These are phyloP conservation scores for Calonectria pauciramosa DNA, from an alignment of 2,329 filamentous ascomycete genomes.

Conservation along the genomic window DNA sequence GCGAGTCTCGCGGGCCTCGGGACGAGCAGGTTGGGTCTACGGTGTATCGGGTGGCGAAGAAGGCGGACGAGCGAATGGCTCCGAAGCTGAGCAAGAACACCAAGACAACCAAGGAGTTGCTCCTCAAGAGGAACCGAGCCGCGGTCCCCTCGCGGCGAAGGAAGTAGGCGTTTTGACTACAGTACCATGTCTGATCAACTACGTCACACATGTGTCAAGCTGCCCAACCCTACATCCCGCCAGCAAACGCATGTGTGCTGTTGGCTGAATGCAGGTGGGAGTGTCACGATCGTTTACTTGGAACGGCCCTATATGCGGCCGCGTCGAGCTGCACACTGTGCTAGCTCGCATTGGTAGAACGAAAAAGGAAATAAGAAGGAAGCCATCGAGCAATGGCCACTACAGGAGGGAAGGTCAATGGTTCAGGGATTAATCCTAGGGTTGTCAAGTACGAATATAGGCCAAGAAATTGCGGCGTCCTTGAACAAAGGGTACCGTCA, in stretches of 20 bases:
- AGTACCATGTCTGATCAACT: neutral
- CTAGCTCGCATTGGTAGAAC: neutral
- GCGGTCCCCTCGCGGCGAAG: conserved; percentile 49
- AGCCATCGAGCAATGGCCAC: neutral
- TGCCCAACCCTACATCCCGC: neutral
- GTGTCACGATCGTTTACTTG: neutral
- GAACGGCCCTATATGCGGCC: neutral
- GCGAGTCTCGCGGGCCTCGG: conserved; percentile 54
- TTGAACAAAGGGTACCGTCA: neutral
- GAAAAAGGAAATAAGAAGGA: neutral
- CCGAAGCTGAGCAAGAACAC: conserved; percentile 62
- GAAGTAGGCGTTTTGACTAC: conserved; percentile 18
- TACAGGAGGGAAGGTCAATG: neutral
- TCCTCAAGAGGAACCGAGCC: conserved; percentile 61
- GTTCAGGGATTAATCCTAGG: neutral
- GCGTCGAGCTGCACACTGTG: neutral
- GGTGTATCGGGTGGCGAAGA: conserved; percentile 64
- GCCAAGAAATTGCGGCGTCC: neutral
- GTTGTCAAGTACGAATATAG: neutral
- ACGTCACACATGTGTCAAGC: neutral
- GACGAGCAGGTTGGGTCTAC: conserved; percentile 68
- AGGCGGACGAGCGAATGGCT: conserved; percentile 61
- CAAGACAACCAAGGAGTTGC: conserved; percentile 56
- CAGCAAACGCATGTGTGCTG: neutral
- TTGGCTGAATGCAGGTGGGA: neutral